Evolutionary conservation across 768 basidiomycete species (phyloP), one percentile per base, ranked within the genome.

Genomic region (Rubroboletus satanas): DNA sequence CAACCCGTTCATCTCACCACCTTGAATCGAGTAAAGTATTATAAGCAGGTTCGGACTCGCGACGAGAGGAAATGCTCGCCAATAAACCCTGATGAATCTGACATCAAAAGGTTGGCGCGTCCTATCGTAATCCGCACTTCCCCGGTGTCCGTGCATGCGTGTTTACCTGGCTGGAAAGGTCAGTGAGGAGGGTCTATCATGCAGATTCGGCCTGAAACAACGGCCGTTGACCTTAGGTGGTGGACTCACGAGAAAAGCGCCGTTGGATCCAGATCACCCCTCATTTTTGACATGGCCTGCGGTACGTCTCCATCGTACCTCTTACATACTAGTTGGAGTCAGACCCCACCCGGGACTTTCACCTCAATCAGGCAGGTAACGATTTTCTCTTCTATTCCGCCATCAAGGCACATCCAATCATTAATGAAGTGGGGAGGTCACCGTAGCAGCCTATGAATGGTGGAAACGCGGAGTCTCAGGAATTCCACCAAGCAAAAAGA

Each of bases 81-180:
- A 0, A 21, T 51, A 12, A 38, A 44, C 8, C 36, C 2, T 26
- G 6, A 39, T 56, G 37, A 57, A 43, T 26, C 35, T 44, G 8
- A 3, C 23, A 7, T 35, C 12, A n/a, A 1, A 49, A 81, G 72
- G 84, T 87, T 1, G 81, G 81, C n/a, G 69, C 81, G 18, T 82
- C 79, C 10, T 88, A 90, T 68, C 80, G 86, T 12, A 88, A 88
- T 62, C 85, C 87, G 0, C 87, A 88, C 69, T 87, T 82, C 58
- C 84, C 83, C 2, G 85, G 84, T 7, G 76, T 88, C 50, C 77
- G 81, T 54, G 78, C 77, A 29, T 79, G 79, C 64, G 68, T 83
- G 21, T 77, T 77, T 57, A 63, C 75, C 28, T 82, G 80, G 81
- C 66, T 84, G 18, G 79, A 78, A 65, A 76, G 72, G 82, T 79